Conservation (phyloP, 257 asterid species). For the Paulownia fortunei region DNA sequence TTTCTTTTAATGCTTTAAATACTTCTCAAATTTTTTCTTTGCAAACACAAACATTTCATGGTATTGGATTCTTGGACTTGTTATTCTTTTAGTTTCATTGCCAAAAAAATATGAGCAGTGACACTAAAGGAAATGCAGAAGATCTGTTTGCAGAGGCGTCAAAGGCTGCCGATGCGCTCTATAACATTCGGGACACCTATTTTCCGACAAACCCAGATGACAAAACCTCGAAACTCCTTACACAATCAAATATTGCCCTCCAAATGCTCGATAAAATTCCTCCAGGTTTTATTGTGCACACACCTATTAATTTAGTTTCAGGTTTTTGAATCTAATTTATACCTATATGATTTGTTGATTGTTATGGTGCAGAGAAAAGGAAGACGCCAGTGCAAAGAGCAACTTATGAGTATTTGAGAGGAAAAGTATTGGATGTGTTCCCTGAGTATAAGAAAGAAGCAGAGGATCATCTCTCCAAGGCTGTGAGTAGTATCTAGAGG, state of each 20-base stretch:
- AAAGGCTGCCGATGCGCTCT: slow-evolving; percentile 62
- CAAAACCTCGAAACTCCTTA: slow-evolving; percentile 52
- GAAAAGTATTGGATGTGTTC: slow-evolving; percentile 78
- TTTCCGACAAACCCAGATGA: slow-evolving; percentile 65
- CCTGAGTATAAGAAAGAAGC: slow-evolving; percentile 90
- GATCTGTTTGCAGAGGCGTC: slow-evolving; percentile 65
- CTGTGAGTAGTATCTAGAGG: slow-evolving; percentile 56
- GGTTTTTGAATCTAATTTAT: neutral
- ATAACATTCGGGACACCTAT: slow-evolving; percentile 59
- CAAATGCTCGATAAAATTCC: slow-evolving; percentile 73
- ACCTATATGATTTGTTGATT: slow-evolving; percentile 17
- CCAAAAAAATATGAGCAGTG: slow-evolving; percentile 43
- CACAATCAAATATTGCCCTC: slow-evolving; percentile 55
- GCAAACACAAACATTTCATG: neutral
- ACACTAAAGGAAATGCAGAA: slow-evolving; percentile 37
- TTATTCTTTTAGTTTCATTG: neutral
- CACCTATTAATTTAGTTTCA: neutral
- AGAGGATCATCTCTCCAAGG: slow-evolving; percentile 94
- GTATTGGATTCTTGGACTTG: neutral
- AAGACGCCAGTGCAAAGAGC: slow-evolving; percentile 74
- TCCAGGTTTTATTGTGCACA: slow-evolving; percentile 41
- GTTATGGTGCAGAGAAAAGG: slow-evolving; percentile 67
- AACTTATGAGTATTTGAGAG: slow-evolving; percentile 77
- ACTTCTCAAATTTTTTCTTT: neutral
- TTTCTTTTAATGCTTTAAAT: neutral